phyloP scores from a whole-genome alignment of 2,329 filamentous ascomycete species.

The Fusarium verrucosum region DNA sequence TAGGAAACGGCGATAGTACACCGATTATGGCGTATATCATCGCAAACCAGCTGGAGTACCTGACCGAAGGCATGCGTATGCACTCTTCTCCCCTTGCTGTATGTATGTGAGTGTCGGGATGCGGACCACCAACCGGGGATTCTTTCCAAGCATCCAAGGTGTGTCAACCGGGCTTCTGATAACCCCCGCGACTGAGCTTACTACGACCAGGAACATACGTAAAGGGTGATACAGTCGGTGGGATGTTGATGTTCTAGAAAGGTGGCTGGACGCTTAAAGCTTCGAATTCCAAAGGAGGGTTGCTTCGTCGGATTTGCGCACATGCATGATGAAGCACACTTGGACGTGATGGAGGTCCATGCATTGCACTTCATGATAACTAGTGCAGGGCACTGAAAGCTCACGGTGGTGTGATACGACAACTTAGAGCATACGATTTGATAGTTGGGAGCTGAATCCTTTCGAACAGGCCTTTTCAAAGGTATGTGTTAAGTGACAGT shows the following conservation, averaged over 20 bases:
- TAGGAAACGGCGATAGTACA: background rate
- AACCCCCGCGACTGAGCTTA: conserved; percentile 1
- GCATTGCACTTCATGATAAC: conserved; percentile 12
- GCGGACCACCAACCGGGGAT: conserved; percentile 12
- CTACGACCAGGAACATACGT: conserved; percentile 8
- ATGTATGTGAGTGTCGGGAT: background rate
- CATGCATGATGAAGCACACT: conserved; percentile 23
- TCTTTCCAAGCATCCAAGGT: conserved; percentile 12
- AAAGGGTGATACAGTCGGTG: conserved; percentile 3
- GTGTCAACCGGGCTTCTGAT: conserved; percentile 7
- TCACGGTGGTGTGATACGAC: conserved; percentile 28
- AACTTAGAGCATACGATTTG: conserved; percentile 10
- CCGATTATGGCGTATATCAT: background rate
- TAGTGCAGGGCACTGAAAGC: conserved; percentile 10
- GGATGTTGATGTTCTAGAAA: conserved; percentile 33
- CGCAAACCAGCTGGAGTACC: background rate
- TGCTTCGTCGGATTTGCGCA: conserved; percentile 17
- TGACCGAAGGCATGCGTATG: conserved; percentile 1
- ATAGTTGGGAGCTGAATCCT: background rate
- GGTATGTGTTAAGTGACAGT: conserved; percentile 3
- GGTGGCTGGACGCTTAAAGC: conserved; percentile 30
- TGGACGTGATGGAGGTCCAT: conserved; percentile 4
- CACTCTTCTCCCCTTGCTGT: background rate
- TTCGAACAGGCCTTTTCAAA: background rate
- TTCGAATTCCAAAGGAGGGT: conserved; percentile 18